Percentiles rank a stretch among this genome's conserved stretches.
Evolutionary conservation across 176 grass and related monocot species (phyloP).

Genomic region (Triticum dicoccoides): DNA sequence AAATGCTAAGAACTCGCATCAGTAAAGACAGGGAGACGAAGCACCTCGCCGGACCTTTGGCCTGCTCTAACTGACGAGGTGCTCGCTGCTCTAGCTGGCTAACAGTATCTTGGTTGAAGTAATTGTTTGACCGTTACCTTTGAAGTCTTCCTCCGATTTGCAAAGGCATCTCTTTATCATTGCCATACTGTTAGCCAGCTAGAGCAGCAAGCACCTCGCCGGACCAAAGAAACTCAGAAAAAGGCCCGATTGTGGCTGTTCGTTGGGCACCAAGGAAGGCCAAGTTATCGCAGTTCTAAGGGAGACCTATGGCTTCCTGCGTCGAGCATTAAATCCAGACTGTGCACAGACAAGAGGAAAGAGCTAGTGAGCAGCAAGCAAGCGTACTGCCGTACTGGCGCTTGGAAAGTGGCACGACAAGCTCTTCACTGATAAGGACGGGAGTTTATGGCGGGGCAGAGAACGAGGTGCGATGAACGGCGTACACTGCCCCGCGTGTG

Average conservation of each 20-base stretch:
- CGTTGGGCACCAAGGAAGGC: no score
- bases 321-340: conserved; percentile 19
- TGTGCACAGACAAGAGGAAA: not conserved
- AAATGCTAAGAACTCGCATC: not conserved
- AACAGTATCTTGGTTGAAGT: no score
- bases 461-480: not conserved
- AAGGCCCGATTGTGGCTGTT: not conserved
- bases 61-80: no score
- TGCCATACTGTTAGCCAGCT: not conserved
- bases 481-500: not conserved
- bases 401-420: conserved; percentile 17
- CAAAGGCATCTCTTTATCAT: conserved; percentile 33
- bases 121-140: not conserved
- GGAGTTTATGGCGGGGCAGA: conserved; percentile 5
- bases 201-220: not conserved
- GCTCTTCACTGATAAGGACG: not conserved
- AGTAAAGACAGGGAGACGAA: not conserved
- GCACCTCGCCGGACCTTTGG: no score
- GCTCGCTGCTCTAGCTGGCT: no score
- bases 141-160: conserved; percentile 18
- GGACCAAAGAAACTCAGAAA: not conserved
- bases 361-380: not conserved
- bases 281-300: no score
- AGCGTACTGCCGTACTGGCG: not conserved
- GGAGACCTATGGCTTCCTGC: not conserved